Percentiles rank a stretch among this genome's conserved stretches.
Evolutionary conservation across 805 yeast genomes (phyloP).

Genomic region (Monosporozyma siamensis): DNA sequence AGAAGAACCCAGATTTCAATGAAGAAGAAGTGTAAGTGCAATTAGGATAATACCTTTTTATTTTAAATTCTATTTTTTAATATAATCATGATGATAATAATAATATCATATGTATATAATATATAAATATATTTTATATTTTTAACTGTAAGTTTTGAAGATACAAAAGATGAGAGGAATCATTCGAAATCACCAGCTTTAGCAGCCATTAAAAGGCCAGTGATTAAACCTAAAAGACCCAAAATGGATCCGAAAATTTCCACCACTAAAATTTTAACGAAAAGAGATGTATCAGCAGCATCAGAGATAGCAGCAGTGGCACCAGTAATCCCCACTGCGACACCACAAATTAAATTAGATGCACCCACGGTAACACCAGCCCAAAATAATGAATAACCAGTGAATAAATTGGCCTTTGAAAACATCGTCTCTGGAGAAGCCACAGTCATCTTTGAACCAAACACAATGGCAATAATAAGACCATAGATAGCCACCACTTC

Average conservation of each 20-base stretch:
- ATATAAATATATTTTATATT: too few species aligned
- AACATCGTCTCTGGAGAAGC: constrained; percentile 50
- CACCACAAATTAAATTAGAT: constrained; percentile 89
- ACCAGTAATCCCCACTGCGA: constrained; percentile 95
- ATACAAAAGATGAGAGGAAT: too few species aligned
- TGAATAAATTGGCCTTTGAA: constrained; percentile 80
- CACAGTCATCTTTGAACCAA: constrained; percentile 78
- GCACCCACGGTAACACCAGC: constrained; percentile 95
- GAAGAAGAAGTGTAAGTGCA: constrained; percentile 38
- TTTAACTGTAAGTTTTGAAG: too few species aligned
- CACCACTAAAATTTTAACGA: constrained; percentile 90
- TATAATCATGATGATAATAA: too few species aligned
- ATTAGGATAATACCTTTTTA: background rate
- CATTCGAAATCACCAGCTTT: constrained; percentile 82
- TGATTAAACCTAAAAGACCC: constrained; percentile 93
- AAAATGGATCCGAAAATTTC: constrained; percentile 96
- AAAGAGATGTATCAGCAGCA: constrained; percentile 92
- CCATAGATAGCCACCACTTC: constrained; percentile 99
- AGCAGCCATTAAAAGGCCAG: constrained; percentile 93
- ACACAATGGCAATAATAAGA: constrained; percentile 93
- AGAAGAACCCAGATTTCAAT: constrained; percentile 79
- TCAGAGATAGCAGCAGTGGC: constrained; percentile 97
- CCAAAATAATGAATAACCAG: constrained; percentile 95
- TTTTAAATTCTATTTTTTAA: background rate
- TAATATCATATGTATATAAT: too few species aligned